Evolutionary conservation across 192 early-diverging fungal genomes (phyloP).

Genomic region (Chytriomyces hyalinus): DNA sequence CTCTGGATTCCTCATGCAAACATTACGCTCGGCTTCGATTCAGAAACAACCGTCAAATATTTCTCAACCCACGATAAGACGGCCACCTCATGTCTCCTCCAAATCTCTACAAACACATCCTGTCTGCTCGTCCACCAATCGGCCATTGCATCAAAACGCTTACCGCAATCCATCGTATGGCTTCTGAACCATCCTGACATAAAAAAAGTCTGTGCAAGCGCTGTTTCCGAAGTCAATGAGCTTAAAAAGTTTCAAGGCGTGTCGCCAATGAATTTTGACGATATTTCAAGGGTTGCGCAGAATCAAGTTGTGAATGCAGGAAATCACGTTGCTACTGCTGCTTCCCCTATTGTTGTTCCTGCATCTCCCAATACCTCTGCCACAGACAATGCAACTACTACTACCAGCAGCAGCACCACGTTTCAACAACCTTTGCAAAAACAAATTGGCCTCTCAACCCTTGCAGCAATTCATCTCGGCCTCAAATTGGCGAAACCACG

Average conservation of each 20-base stretch:
- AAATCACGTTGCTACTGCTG: neutral
- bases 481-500: conserved; percentile 17
- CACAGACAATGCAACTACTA: neutral
- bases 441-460: neutral
- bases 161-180: conserved; percentile 6
- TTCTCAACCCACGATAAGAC: neutral
- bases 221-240: conserved; percentile 2
- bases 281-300: conserved; percentile 1
- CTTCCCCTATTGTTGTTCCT: neutral
- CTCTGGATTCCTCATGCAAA: conserved; percentile 16
- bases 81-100: conserved; percentile 2
- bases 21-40: conserved; percentile 16
- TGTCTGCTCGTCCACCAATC: conserved; percentile 25
- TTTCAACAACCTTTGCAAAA: too few species aligned
- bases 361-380: neutral
- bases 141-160: neutral
- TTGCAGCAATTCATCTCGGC: conserved; percentile 16
- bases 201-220: conserved; percentile 17
- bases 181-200: conserved; percentile 10
- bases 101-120: conserved; percentile 4
- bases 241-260: neutral
- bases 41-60: conserved; percentile 19
- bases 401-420: neutral
- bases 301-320: too few species aligned
- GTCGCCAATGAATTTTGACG: neutral